These are phyloP conservation scores for Mortierella sp. DNA, from an alignment of 371 early-diverging fungal species.

Conservation along the genomic window DNA sequence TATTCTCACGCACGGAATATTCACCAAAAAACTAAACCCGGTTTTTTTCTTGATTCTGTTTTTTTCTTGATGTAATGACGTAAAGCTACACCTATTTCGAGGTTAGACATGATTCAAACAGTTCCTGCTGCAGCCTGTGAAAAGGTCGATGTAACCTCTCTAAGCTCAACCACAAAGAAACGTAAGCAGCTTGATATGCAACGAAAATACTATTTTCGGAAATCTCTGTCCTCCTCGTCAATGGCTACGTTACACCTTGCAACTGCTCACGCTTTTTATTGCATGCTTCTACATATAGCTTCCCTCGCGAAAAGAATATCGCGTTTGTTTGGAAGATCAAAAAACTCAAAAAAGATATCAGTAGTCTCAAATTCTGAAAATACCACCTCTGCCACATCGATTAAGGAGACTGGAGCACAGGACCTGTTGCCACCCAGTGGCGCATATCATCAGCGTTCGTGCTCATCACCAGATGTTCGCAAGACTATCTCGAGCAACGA, in stretches of 20 bases:
- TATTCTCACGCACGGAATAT: neutral
- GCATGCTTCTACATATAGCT: conserved; percentile 10
- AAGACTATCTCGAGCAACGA: neutral
- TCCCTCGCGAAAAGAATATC: conserved; percentile 44
- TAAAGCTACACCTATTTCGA: conserved; percentile 18
- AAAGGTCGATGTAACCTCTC: conserved; percentile 8
- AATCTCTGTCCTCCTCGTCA: neutral
- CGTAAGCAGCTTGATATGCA: neutral
- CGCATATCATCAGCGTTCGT: conserved; percentile 8
- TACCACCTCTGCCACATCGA: conserved; percentile 11
- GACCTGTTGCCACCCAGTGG: conserved; percentile 10
- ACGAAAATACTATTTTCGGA: neutral
- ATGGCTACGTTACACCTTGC: too few species aligned
- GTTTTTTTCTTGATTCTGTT: conserved; percentile 3
- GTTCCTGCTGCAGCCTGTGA: neutral
- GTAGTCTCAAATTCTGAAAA: neutral
- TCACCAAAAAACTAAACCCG: neutral
- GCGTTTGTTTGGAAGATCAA: conserved; percentile 29
- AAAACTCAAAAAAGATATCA: conserved; percentile 11
- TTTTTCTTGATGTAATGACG: neutral
- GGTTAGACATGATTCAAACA: conserved; percentile 9
- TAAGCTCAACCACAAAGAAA: conserved; percentile 12
- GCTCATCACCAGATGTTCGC: conserved; percentile 5
- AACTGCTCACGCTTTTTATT: neutral
- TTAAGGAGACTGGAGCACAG: conserved; percentile 10